Base-by-base conservation (phyloP, 2,329 filamentous ascomycete genomes). In the Aspergillus bombycis region DNA sequence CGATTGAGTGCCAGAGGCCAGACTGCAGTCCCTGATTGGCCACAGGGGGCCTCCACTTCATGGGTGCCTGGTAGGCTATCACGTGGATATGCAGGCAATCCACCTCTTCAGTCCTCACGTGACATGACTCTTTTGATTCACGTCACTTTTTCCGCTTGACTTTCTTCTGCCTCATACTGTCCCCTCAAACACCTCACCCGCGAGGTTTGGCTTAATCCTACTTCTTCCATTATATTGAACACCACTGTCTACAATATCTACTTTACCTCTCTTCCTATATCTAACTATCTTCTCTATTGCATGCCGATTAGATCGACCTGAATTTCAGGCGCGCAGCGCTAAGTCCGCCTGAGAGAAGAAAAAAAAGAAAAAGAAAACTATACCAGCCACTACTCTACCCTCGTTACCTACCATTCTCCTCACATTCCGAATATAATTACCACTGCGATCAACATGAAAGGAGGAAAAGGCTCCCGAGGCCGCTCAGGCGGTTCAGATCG, bases 401-500 rank as follows among this genome's bases (percentile, higher is more conserved):
- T 50, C 46, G 16, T 50, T 23, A 32, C 23, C 45, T 50, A 26
- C 50, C 58, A n/a, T 28, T 43, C 61, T 56, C 32, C 16, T 41
- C 23, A 32, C 45, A 28, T 55, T 61, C 54, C 32, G n/a, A 14
- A 38, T 36, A 55, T 9, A 23, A 4, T 56, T 57, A 34, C 30
- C 26, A 36, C 64, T 50, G 67, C 67, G 64, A 68, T 70, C 58
- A 65, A 65, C 52, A 78, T 77, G 70, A 77, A 73, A 70, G 71
- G 67, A 61, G 70, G 74, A 53, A 78, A 72, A 65, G 71, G 68
- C 45, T 64, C 72, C 52, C 70, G 73, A 53, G 68, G 72, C 62
- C 75, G 74, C 57, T 63, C 73, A 12, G 70, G 67, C 58, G 67
- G 62, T 60, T 68, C 74, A 58, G 74, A 78, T 64, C 79, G 83